These are phyloP conservation scores for Corchorus olitorius DNA, from an alignment of 345 rosid genomes.

Conservation along the genomic window DNA sequence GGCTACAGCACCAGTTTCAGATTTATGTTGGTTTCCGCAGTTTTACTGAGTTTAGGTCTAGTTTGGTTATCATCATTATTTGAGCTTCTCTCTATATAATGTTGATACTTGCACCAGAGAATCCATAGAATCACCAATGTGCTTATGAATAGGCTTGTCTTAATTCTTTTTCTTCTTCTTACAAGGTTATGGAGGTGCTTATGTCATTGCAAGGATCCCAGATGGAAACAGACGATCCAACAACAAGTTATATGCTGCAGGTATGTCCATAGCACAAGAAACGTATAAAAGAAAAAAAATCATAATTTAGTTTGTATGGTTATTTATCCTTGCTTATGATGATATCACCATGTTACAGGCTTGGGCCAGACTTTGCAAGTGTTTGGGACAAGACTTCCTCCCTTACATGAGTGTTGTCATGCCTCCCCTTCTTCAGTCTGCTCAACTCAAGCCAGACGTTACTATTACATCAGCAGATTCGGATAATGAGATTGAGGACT, in stretches of 20 bases:
- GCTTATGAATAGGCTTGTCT: not conserved
- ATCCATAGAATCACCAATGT: not conserved
- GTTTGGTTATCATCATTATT: not conserved
- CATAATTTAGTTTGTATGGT: not conserved
- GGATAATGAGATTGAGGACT: slow-evolving; percentile 85
- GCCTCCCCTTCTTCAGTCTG: slow-evolving; percentile 98
- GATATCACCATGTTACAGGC: slow-evolving; percentile 53
- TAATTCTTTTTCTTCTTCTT: not conserved
- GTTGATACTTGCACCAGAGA: not conserved
- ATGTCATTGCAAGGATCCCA: slow-evolving; percentile 97
- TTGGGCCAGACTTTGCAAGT: slow-evolving; percentile 99
- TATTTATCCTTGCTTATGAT: slow-evolving; percentile 11
- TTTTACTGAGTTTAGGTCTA: not conserved
- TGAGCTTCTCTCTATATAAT: not conserved
- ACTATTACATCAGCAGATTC: slow-evolving; percentile 98
- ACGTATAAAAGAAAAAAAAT: slow-evolving; percentile 5
- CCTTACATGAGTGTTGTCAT: slow-evolving; percentile 98
- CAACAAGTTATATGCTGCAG: slow-evolving; percentile 97
- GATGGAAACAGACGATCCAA: slow-evolving; percentile 99
- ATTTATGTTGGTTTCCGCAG: not conserved
- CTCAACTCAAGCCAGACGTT: slow-evolving; percentile 99
- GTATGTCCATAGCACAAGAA: slow-evolving; percentile 38
- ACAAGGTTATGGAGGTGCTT: slow-evolving; percentile 98
- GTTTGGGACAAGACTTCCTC: slow-evolving; percentile 97
- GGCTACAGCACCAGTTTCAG: not conserved